Percentiles rank a stretch among this genome's conserved stretches.
Conservation (phyloP, 352 stramenopile species). For the Pelagophyceae sp. region DNA sequence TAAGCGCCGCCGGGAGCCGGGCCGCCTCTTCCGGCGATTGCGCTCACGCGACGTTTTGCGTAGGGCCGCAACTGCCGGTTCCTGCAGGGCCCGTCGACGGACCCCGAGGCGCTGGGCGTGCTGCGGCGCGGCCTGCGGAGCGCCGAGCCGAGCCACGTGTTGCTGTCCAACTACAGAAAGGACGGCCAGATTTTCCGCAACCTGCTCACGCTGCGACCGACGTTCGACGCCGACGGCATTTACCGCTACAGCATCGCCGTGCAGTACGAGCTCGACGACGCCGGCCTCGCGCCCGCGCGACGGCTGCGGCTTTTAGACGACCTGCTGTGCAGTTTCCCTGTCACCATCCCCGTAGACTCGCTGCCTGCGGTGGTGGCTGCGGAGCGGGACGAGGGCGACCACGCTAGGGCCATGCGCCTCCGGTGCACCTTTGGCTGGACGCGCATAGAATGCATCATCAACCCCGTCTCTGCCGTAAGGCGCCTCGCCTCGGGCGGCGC, state of each 20-base stretch:
- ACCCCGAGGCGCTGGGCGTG: background rate
- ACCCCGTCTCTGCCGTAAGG: background rate
- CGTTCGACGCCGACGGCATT: background rate
- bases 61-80: slow-evolving; percentile 9
- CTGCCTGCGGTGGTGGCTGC: background rate
- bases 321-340: background rate
- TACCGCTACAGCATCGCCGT: background rate
- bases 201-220: background rate
- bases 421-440: background rate
- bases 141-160: background rate
- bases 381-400: background rate
- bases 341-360: background rate
- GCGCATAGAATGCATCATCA: background rate
- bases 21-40: background rate
- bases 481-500: background rate
- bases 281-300: background rate
- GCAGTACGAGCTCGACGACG: background rate
- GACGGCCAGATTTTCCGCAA: slow-evolving; percentile 6
- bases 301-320: background rate
- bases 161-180: background rate
- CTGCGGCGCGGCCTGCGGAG: background rate
- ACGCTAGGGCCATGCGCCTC: background rate
- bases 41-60: no score
- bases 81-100: background rate
- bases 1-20: no score